Evolutionary conservation across 192 early-diverging fungal species (phyloP), one percentile per base, ranked within the genome.

Genomic region (Gaertneriomyces sp.): DNA sequence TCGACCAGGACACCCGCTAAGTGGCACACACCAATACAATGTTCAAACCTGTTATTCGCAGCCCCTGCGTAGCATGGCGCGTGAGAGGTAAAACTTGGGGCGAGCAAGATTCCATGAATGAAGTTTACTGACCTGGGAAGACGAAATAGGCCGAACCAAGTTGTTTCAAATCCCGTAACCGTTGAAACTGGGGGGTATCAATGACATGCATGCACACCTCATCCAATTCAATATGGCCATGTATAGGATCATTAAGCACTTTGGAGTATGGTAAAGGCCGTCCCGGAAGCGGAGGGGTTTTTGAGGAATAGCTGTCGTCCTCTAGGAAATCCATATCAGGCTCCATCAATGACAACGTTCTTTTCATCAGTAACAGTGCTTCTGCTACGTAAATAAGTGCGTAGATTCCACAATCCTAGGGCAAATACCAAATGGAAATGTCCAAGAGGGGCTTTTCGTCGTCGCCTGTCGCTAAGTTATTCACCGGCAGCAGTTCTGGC

Each of bases 11-110:
- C 74, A 63, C 85, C 81, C 11, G 95, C 90, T 41, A 99, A 76
- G 66, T 93, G 79, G 7, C 85, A 88, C 9, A 92, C 91, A 43
- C 96, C 96, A 51, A 95, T 81, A 52, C 85, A 90, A 76, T 98
- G 95, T 75, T 99, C 96, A 61, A 99, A 99, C 1, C 96, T 83
- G 72, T 94, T 95, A 74, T 99, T 93, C n/a, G 88, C 86, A 1
- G 85, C 95, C 45, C 96, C 93, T 73, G 71, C 25, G 25, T 33
- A 33, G 25, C 50, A 61, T n/a, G 50, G 17, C 12, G 33, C 49
- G 49, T 56, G 54, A 38, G 14, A 56, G 5, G 14, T 56, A 8
- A 33, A 14, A 16, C 19, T 73, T 54, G 4, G 12, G 61, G 16
- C 40, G 41, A 39, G 39, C 41, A 41, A 33, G 7, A 11, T 16